A percentile compares a stretch with the other conserved stretches of the same genome.
These are phyloP conservation scores for Exophiala mesophila DNA, from an alignment of 2,329 filamentous ascomycete species.

Conservation along the genomic window DNA sequence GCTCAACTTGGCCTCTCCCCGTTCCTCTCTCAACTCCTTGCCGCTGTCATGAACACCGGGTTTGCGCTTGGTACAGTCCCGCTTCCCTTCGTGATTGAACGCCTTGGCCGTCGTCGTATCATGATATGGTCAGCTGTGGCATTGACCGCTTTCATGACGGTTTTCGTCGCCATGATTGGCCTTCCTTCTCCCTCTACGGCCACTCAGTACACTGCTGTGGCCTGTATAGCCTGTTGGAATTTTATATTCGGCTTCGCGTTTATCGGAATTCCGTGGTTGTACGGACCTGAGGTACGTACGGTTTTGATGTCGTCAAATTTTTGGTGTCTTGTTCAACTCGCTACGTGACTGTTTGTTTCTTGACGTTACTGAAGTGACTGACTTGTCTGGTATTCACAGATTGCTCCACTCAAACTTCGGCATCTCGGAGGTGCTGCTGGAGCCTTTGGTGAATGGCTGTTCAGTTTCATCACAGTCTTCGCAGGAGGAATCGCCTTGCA, in stretches of 20 bases:
- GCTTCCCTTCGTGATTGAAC: constrained; percentile 16
- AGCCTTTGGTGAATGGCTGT: constrained; percentile 32
- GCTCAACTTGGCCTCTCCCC: constrained; percentile 14
- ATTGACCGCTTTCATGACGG: constrained; percentile 13
- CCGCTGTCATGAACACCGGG: constrained; percentile 20
- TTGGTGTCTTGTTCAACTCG: too few species aligned
- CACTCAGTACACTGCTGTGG: constrained; percentile 17
- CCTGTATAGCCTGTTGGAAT: constrained; percentile 13
- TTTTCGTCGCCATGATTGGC: constrained; percentile 21
- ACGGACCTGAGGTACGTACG: constrained; percentile 30
- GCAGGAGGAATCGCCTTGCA: constrained; percentile 17
- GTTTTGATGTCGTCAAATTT: not conserved
- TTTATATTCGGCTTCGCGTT: constrained; percentile 19
- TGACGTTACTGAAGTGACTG: not conserved
- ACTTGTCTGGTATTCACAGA: constrained; percentile 24
- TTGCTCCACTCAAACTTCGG: constrained; percentile 35
- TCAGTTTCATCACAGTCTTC: constrained; percentile 21
- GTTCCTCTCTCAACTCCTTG: constrained; percentile 15
- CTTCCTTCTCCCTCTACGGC: constrained; percentile 16
- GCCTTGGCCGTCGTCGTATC: constrained; percentile 12
- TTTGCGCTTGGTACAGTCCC: constrained; percentile 15
- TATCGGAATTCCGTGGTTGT: constrained; percentile 31
- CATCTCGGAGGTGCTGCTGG: constrained; percentile 34
- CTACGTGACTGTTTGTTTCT: not conserved
- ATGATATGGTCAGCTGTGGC: constrained; percentile 19